phyloP scores from a whole-genome alignment of 371 early-diverging fungal species.

The Saksenaea oblongispora region DNA sequence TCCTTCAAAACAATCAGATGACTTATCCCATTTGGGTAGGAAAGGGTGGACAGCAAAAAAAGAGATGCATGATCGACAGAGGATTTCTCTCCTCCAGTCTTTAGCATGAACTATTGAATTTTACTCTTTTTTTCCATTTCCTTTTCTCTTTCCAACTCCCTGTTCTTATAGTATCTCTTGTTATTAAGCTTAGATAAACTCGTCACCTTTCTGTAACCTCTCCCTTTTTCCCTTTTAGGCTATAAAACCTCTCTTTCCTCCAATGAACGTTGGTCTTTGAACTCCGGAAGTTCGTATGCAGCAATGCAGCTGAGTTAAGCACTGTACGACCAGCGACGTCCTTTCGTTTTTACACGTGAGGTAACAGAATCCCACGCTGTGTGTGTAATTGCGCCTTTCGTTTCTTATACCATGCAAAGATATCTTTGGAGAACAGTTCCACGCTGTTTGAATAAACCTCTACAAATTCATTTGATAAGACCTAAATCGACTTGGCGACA shows the following conservation, averaged over 20 bases:
- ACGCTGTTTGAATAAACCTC: neutral
- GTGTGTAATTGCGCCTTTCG: neutral
- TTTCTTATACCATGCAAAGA: neutral
- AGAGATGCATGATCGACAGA: neutral
- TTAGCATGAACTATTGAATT: neutral
- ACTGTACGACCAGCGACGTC: neutral
- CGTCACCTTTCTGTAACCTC: neutral
- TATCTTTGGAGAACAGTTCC: neutral
- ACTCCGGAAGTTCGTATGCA: slow-evolving; percentile 1
- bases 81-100: neutral
- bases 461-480: neutral
- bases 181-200: neutral
- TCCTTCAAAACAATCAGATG: neutral
- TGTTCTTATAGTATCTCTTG: no score
- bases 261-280: neutral
- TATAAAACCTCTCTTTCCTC: neutral
- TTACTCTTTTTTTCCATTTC: neutral
- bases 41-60: neutral
- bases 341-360: neutral
- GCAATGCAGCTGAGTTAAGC: slow-evolving; percentile 2
- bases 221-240: neutral
- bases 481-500: neutral
- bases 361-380: neutral
- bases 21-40: neutral
- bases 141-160: neutral